A percentile compares a stretch with the other conserved stretches of the same genome.
phyloP scores from a whole-genome alignment of 2,329 filamentous ascomycete genomes.

The Sphaerulina musiva region DNA sequence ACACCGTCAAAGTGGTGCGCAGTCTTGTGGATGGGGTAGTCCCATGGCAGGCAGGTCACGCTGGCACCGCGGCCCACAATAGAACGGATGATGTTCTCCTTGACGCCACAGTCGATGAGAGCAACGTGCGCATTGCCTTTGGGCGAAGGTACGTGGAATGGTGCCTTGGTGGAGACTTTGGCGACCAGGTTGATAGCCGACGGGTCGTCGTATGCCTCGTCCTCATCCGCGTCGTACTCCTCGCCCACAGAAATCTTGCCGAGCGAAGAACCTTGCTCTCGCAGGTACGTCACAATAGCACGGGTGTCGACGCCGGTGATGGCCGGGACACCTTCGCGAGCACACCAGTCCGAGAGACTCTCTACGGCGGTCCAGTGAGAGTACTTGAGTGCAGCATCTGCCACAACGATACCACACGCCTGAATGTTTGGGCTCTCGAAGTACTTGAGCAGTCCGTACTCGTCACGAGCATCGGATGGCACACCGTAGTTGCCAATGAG shows the following conservation, averaged over 20 bases:
- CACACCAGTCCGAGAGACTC: slow-evolving; percentile 88
- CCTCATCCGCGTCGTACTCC: slow-evolving; percentile 96
- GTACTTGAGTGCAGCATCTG: slow-evolving; percentile 87
- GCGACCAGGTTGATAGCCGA: slow-evolving; percentile 95
- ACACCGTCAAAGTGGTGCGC: slow-evolving; percentile 96
- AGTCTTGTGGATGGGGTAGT: slow-evolving; percentile 97
- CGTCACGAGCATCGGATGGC: slow-evolving; percentile 74
- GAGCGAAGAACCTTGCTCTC: slow-evolving; percentile 93
- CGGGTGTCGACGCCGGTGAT: slow-evolving; percentile 97
- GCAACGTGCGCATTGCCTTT: slow-evolving; percentile 84
- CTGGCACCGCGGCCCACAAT: slow-evolving; percentile 86
- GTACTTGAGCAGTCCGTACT: slow-evolving; percentile 88
- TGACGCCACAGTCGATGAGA: slow-evolving; percentile 95
- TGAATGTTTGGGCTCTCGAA: slow-evolving; percentile 98
- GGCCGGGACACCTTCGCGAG: slow-evolving; percentile 88
- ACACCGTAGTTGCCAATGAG: slow-evolving; percentile 98
- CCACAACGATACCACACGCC: slow-evolving; percentile 90
- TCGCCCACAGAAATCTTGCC: slow-evolving; percentile 92
- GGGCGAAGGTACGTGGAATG: slow-evolving; percentile 85
- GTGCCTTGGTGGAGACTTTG: slow-evolving; percentile 94
- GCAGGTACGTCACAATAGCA: slow-evolving; percentile 89
- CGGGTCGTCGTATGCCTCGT: slow-evolving; percentile 91
- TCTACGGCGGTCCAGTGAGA: slow-evolving; percentile 99
- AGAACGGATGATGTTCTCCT: slow-evolving; percentile 98
- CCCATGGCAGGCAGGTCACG: slow-evolving; percentile 89